These are phyloP conservation scores for Nidularia sp. DNA, from an alignment of 768 basidiomycete genomes.

Conservation along the genomic window DNA sequence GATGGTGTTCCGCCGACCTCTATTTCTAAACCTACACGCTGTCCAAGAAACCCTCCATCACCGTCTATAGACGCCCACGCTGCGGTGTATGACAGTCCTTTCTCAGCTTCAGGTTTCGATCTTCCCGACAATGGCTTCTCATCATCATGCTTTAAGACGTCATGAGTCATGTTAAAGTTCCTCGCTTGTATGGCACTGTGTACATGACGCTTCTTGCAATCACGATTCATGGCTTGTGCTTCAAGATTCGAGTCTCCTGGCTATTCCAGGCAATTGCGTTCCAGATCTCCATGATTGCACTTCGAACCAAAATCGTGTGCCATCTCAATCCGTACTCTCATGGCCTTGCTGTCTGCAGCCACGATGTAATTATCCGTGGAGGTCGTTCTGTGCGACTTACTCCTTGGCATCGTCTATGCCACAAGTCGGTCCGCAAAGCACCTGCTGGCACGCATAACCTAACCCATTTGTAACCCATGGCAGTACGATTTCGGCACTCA, in stretches of 20 bases:
- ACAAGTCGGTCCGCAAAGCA: conserved; percentile 7
- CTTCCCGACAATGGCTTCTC: too few relatives aligned
- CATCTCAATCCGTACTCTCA: background rate
- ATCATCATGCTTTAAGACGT: too few relatives aligned
- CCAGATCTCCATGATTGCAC: conserved; percentile 7
- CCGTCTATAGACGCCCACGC: too few relatives aligned
- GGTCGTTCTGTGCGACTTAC: conserved; percentile 14
- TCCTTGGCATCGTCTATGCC: conserved; percentile 9
- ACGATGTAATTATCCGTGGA: conserved; percentile 23
- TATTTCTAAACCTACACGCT: too few relatives aligned
- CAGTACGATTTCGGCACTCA: background rate
- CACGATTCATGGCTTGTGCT: background rate
- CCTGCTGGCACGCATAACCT: background rate
- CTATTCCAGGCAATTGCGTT: conserved; percentile 9
- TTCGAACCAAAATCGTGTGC: background rate
- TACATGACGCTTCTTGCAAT: too few relatives aligned
- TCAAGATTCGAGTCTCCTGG: background rate
- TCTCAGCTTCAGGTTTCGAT: too few relatives aligned
- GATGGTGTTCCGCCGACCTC: too few relatives aligned
- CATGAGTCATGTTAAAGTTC: too few relatives aligned
- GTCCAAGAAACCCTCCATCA: too few relatives aligned
- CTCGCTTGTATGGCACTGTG: too few relatives aligned
- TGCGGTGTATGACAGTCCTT: too few relatives aligned
- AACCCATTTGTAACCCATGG: background rate
- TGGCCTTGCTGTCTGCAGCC: conserved; percentile 6